Conservation (phyloP, 148 eudicot species). For the Fagopyrum tataricum region DNA sequence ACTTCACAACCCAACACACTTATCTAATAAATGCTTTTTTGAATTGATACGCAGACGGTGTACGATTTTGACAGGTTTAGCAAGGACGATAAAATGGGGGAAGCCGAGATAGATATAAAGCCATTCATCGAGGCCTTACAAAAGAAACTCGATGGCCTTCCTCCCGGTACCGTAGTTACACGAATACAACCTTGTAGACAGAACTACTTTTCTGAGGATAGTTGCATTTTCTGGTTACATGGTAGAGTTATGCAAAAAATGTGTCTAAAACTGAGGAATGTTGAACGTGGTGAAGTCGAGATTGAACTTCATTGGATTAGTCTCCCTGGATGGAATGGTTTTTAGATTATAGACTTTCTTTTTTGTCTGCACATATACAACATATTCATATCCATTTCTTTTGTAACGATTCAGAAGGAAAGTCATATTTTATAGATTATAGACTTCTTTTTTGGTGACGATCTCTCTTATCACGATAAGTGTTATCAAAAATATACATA, state of each 20-base stretch:
- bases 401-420: too few relatives aligned
- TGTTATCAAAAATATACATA: too few relatives aligned
- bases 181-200: constrained; percentile 24
- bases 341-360: background rate
- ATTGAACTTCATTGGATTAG: constrained; percentile 37
- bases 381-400: background rate
- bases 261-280: constrained; percentile 33
- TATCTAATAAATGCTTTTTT: background rate
- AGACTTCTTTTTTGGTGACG: too few relatives aligned
- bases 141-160: constrained; percentile 26
- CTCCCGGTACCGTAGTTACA: constrained; percentile 27
- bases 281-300: constrained; percentile 38
- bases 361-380: background rate
- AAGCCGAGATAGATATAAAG: constrained; percentile 33
- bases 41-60: constrained; percentile 19
- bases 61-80: constrained; percentile 35
- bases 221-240: constrained; percentile 27
- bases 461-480: too few relatives aligned
- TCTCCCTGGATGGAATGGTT: constrained; percentile 29
- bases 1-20: too few relatives aligned
- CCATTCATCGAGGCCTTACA: constrained; percentile 31
- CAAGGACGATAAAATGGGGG: constrained; percentile 45
- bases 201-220: constrained; percentile 36
- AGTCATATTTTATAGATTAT: too few relatives aligned
- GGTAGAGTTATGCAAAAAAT: constrained; percentile 25